Conservation (phyloP, 768 basidiomycete species). For the Xerocomus spinulosus region DNA sequence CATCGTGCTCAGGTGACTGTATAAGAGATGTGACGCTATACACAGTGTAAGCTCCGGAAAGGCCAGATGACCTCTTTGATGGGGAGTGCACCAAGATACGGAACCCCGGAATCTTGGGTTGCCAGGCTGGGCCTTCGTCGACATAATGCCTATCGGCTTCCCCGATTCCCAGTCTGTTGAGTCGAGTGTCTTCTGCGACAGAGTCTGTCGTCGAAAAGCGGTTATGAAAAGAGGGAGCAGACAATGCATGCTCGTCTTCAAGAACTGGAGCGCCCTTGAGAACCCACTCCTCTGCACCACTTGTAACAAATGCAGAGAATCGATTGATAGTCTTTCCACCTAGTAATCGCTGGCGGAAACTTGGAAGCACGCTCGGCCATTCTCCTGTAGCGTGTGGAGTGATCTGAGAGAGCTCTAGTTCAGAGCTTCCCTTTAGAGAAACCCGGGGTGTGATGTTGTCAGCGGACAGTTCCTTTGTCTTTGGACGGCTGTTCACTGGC, state of each 20-base stretch:
- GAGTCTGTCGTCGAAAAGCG: constrained; percentile 31
- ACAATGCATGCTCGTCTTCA: constrained; percentile 27
- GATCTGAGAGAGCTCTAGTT: constrained; percentile 38
- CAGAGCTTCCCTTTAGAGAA: constrained; percentile 25
- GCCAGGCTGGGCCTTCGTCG: constrained; percentile 69
- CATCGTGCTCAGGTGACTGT: constrained; percentile 14
- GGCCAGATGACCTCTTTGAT: constrained; percentile 61
- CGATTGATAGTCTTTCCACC: constrained; percentile 77
- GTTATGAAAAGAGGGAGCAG: constrained; percentile 19
- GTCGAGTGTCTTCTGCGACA: constrained; percentile 39
- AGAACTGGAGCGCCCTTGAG: constrained; percentile 52
- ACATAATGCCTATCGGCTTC: constrained; percentile 71
- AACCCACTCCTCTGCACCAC: constrained; percentile 79
- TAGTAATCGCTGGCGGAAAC: constrained; percentile 65
- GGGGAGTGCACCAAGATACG: constrained; percentile 76
- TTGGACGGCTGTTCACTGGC: constrained; percentile 32
- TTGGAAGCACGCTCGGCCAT: constrained; percentile 55
- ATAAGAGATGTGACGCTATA: constrained; percentile 65
- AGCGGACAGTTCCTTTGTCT: constrained; percentile 35
- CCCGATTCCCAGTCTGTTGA: constrained; percentile 39
- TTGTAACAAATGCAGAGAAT: constrained; percentile 84
- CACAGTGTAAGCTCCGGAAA: constrained; percentile 69
- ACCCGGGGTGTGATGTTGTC: constrained; percentile 48
- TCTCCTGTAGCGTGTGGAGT: constrained; percentile 69
- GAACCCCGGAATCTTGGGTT: constrained; percentile 67